Evolutionary conservation across 177 flowering plant genomes (phyloP).

Genomic region (Vitis hybrid): DNA sequence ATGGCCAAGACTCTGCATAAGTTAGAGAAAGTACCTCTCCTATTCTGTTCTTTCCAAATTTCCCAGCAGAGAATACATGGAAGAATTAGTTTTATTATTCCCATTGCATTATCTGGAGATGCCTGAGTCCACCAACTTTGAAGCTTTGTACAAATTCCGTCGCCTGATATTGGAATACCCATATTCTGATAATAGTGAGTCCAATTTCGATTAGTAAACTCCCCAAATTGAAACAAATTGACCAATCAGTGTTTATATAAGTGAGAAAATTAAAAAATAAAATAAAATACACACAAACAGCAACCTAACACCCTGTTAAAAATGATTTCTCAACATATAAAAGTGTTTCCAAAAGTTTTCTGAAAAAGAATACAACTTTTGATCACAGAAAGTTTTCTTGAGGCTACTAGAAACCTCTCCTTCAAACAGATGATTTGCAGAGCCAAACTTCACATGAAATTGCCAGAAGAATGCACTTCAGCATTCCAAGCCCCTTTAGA

Average conservation of each 20-base stretch:
- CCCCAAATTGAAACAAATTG: neutral
- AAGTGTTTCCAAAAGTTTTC: too few species aligned
- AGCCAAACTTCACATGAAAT: too few species aligned
- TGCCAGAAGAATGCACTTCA: too few species aligned
- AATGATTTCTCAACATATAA: too few species aligned
- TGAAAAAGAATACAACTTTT: too few species aligned
- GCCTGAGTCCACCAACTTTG: conserved; percentile 11
- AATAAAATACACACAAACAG: too few species aligned
- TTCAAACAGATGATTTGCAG: too few species aligned
- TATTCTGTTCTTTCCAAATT: conserved; percentile 6
- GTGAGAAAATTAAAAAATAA: too few species aligned
- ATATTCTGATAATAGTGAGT: conserved; percentile 16
- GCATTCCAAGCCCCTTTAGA: too few species aligned
- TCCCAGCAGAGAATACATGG: conserved; percentile 14
- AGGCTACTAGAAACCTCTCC: too few species aligned
- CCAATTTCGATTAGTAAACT: conserved; percentile 12
- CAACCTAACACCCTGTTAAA: too few species aligned
- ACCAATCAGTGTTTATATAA: neutral
- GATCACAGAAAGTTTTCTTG: too few species aligned
- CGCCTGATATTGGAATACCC: conserved; percentile 17
- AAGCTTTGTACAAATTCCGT: conserved; percentile 4
- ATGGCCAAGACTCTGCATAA: neutral
- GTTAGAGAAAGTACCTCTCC: conserved; percentile 12
- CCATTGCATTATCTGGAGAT: conserved; percentile 14
- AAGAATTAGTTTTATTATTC: conserved; percentile 8